These are phyloP conservation scores for Tolypocladium amazonense DNA, from an alignment of 2,329 filamentous ascomycete genomes.

Conservation along the genomic window DNA sequence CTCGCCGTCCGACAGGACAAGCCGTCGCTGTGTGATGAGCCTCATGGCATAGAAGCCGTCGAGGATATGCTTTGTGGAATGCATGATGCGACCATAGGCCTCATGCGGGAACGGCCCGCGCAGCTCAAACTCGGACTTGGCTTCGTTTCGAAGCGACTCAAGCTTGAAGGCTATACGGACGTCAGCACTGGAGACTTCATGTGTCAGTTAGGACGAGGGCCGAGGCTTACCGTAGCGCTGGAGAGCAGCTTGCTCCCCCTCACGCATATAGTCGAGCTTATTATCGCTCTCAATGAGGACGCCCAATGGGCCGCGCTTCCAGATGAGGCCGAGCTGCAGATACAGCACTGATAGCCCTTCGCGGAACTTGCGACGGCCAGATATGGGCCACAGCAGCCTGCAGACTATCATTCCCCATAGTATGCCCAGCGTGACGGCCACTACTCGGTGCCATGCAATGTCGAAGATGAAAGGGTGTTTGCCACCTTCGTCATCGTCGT, in stretches of 20 bases:
- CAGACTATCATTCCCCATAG: slow-evolving; percentile 90
- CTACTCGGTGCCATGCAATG: slow-evolving; percentile 79
- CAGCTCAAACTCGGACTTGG: slow-evolving; percentile 80
- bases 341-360: slow-evolving; percentile 85
- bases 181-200: neutral
- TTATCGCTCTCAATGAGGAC: slow-evolving; percentile 52
- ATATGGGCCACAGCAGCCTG: slow-evolving; percentile 86
- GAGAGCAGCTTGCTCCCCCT: slow-evolving; percentile 79
- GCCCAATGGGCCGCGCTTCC: slow-evolving; percentile 84
- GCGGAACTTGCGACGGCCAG: slow-evolving; percentile 77
- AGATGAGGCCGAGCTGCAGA: slow-evolving; percentile 89
- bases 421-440: slow-evolving; percentile 77
- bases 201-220: no score
- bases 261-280: slow-evolving; percentile 64
- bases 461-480: slow-evolving; percentile 74
- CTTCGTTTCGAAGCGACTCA: slow-evolving; percentile 61
- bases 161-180: slow-evolving; percentile 46
- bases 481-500: slow-evolving; percentile 83
- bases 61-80: slow-evolving; percentile 71
- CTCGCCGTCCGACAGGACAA: slow-evolving; percentile 68
- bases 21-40: slow-evolving; percentile 74
- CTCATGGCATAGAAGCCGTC: slow-evolving; percentile 97
- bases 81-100: slow-evolving; percentile 63
- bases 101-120: slow-evolving; percentile 74
- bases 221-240: slow-evolving; percentile 54